Evolutionary conservation across 768 basidiomycete genomes (phyloP).

Genomic region (Trametopsis cervina): DNA sequence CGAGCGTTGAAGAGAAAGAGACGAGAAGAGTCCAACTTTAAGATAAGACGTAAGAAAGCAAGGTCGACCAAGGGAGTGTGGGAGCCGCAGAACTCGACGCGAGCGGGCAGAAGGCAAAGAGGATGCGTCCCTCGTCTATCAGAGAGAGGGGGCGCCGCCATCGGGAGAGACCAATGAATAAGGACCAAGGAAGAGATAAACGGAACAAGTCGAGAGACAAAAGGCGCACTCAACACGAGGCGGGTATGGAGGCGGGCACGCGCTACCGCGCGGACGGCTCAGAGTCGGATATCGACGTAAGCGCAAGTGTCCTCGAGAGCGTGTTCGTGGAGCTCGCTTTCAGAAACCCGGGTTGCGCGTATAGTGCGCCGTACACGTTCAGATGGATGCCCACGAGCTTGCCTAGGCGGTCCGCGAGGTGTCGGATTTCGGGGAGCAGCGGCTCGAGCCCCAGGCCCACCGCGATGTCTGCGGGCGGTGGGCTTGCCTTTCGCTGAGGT

Average conservation of each 20-base stretch:
- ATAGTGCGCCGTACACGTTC: constrained; percentile 69
- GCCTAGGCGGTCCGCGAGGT: constrained; percentile 64
- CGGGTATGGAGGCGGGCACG: neutral
- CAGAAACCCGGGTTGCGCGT: constrained; percentile 61
- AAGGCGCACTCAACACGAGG: neutral
- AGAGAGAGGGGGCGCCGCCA: neutral
- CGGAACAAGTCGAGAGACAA: too few relatives aligned
- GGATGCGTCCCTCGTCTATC: too few relatives aligned
- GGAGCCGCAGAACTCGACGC: neutral
- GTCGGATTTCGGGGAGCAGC: constrained; percentile 59
- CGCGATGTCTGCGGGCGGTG: constrained; percentile 8
- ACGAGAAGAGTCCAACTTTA: neutral
- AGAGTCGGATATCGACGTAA: neutral
- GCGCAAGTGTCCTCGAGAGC: neutral
- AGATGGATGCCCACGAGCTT: constrained; percentile 71
- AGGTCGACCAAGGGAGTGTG: neutral
- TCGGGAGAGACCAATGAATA: too few relatives aligned
- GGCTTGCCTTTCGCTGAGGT: neutral
- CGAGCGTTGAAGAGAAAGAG: neutral
- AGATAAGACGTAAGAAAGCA: neutral
- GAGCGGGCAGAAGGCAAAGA: neutral
- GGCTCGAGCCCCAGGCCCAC: constrained; percentile 58
- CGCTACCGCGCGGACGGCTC: too few relatives aligned
- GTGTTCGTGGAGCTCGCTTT: neutral
- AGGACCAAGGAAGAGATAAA: neutral